Evolutionary conservation across 2,329 filamentous ascomycete genomes (phyloP), one percentile per base, ranked within the genome.

Genomic region (Colletotrichum liriopes): DNA sequence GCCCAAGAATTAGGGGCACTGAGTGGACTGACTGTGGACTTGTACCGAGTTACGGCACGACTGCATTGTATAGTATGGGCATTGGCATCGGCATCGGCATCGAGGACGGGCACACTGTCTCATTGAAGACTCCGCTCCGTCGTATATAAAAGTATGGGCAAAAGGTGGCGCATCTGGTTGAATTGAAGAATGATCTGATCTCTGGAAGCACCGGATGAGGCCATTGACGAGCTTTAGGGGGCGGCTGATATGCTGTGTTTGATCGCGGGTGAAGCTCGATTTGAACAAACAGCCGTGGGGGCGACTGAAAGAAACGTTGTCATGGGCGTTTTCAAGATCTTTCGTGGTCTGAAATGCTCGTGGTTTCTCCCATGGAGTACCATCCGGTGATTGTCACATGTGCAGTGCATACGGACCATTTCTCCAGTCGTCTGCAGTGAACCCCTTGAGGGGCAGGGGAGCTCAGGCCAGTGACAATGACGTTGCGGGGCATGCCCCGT

Each of bases 71-170:
- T 47, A 63, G 67, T 71, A 71, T 51, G 61, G 67, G 60, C 43
- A 65, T 65, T 11, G 66, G 62, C 63, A 71, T 58, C 64, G 66
- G 62, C 63, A 71, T 58, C 64, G 62, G 56, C 62, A 65, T 58
- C 12, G 54, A 58, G 65, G 60, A 67, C 62, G 67, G 67, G 56
- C 61, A 52, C 23, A 51, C 49, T 37, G 67, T 71, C 71, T 71
- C 49, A 71, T 51, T 73, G 71, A 62, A 67, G 71, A 71, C 61
- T 63, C 61, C 67, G 61, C 71, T 73, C 51, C 71, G 62, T 72
- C 55, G 62, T 73, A 73, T 37, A 71, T 62, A 62, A 67, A 71
- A 58, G 2, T 32, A 58, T 29, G 56, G 70, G 54, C 43, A 65
- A 64, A 45, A 26, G 70, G 70, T 18, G 68, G 68, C 70, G 70